Percentiles rank a stretch among this genome's conserved stretches.
These are phyloP conservation scores for Coemansia sp. DNA, from an alignment of 192 early-diverging fungal species.

Conservation along the genomic window DNA sequence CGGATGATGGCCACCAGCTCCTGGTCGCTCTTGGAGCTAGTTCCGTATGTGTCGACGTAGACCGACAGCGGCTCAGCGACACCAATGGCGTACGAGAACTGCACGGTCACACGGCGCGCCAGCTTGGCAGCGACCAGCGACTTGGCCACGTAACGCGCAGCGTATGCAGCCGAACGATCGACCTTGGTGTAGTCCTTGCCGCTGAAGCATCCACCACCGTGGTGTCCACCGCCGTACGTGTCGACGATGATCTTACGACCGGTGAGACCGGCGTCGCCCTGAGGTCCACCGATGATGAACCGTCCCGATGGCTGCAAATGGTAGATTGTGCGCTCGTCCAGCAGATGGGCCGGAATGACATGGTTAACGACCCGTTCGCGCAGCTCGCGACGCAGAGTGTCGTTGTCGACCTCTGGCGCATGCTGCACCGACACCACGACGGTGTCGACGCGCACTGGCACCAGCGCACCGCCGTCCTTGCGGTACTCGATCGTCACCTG, in stretches of 20 bases:
- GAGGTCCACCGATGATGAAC: slow-evolving; percentile 99
- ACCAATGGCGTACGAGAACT: slow-evolving; percentile 98
- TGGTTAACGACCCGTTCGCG: slow-evolving; percentile 89
- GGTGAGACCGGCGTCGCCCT: slow-evolving; percentile 99
- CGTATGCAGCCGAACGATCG: slow-evolving; percentile 97
- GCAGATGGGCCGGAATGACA: slow-evolving; percentile 88
- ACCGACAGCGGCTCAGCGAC: slow-evolving; percentile 96
- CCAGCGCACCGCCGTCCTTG: slow-evolving; percentile 89
- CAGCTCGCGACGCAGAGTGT: slow-evolving; percentile 80
- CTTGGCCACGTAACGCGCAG: slow-evolving; percentile 98
- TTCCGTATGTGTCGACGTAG: slow-evolving; percentile 96
- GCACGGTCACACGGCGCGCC: slow-evolving; percentile 88
- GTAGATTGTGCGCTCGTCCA: slow-evolving; percentile 87
- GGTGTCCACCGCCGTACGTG: slow-evolving; percentile 88
- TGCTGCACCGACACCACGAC: slow-evolving; percentile 98
- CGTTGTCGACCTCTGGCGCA: slow-evolving; percentile 81
- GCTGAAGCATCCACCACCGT: slow-evolving; percentile 99
- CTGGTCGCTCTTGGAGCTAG: slow-evolving; percentile 81
- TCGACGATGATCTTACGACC: slow-evolving; percentile 93
- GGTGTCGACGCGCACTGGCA: slow-evolving; percentile 94
- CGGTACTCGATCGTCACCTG: slow-evolving; percentile 99
- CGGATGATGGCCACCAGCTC: slow-evolving; percentile 94
- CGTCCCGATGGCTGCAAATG: slow-evolving; percentile 98
- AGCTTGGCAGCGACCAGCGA: slow-evolving; percentile 91
- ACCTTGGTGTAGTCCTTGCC: slow-evolving; percentile 99